Evolutionary conservation across 2,329 filamentous ascomycete species (phyloP), one percentile per base, ranked within the genome.

Genomic region (Alternaria gaisen): DNA sequence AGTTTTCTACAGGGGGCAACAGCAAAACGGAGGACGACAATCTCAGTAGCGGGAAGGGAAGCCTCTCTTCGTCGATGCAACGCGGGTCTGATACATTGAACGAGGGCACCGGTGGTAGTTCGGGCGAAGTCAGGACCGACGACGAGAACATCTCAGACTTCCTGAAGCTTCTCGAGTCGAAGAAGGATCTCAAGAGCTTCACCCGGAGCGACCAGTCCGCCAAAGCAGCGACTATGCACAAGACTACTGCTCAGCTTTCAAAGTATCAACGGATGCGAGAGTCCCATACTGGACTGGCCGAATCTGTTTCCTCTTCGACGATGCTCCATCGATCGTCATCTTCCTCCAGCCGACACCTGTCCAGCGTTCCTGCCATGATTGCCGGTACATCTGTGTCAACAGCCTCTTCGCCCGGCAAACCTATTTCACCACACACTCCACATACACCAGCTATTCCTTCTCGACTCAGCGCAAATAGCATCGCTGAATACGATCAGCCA

Each of bases 111-210:
- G 90, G 87, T 10, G 88, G 84, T 48, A 88, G 85, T 73, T 86
- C 83, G 2, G 89, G 87, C 30, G 90, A 75, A 83, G 89, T 84
- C 83, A 91, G 73, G 83, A 91, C 90, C 0, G 94, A 98, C 69
- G 93, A 97, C 71, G 92, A 97, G 70, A 94, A 95, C 65, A 97
- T 99, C 41, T 93, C 92, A 0, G 93, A 96, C 53, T 99, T 98
- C 70, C 81, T 99, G 63, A 96, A 96, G 72, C 86, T 93, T 63
- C 84, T 99, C 7, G 94, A 98, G 61, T 90, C 88, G 70, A 92
- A 92, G 75, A 97, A 94, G 78, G 94, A 93, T n/a, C 80, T 95
- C 26, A 89, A 88, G 77, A 92, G 90, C 77, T 91, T 97, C 58
- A 89, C 93, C 47, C 84, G 87, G 16, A 89, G 86, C 69, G 88